A percentile compares a stretch with the other conserved stretches of the same genome.
phyloP scores from a whole-genome alignment of 345 rosid genomes.

The Barbarea vulgaris region DNA sequence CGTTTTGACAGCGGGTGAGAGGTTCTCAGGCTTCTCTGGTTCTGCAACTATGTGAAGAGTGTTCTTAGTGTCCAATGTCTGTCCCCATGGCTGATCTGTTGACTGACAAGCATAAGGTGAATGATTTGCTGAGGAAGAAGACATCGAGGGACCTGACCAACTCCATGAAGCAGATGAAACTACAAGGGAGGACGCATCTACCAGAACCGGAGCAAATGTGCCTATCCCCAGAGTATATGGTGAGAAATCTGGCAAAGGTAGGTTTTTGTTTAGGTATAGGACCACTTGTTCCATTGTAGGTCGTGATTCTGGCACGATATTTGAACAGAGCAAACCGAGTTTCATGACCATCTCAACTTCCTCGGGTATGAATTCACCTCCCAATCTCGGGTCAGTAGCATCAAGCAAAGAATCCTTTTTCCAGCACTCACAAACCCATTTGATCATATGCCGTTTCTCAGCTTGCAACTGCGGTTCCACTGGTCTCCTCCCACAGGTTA shows the following conservation, averaged over 20 bases:
- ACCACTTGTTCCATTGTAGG: conserved; percentile 55
- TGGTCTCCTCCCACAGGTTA: conserved; percentile 64
- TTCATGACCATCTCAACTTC: conserved; percentile 57
- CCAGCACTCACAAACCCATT: conserved; percentile 49
- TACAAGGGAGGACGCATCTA: conserved; percentile 33
- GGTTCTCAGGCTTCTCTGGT: conserved; percentile 17
- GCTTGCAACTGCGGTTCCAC: conserved; percentile 52
- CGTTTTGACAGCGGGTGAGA: conserved; percentile 6
- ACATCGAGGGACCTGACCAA: conserved; percentile 28
- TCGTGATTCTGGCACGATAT: conserved; percentile 39
- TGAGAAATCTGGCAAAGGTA: conserved; percentile 41
- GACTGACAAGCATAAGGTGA: conserved; percentile 30
- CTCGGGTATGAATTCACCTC: conserved; percentile 31
- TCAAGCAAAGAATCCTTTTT: conserved; percentile 43
- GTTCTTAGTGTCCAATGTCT: conserved; percentile 34
- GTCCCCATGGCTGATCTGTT: conserved; percentile 39
- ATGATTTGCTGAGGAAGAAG: conserved; percentile 27
- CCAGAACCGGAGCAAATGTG: conserved; percentile 41
- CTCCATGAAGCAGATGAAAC: conserved; percentile 37
- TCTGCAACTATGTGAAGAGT: conserved; percentile 30
- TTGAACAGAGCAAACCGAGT: conserved; percentile 52
- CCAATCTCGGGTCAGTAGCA: conserved; percentile 46
- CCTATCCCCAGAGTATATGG: conserved; percentile 40
- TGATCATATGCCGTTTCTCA: conserved; percentile 44
- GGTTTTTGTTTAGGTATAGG: conserved; percentile 37